These are phyloP conservation scores for Mrakia hoshinonis DNA, from an alignment of 768 basidiomycete genomes.

Conservation along the genomic window DNA sequence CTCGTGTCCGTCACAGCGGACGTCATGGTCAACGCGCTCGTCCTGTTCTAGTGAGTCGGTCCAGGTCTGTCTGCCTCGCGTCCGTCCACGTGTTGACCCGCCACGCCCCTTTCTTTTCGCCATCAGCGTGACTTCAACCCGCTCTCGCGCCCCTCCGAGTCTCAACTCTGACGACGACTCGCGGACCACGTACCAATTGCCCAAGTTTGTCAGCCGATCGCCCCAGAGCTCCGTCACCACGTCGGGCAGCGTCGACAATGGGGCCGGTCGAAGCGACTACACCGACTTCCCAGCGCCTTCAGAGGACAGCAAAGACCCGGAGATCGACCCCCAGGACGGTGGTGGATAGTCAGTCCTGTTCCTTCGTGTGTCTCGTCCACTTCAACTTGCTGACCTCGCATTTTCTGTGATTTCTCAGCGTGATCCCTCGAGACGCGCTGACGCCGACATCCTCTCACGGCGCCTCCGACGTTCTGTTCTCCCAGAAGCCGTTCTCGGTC, in stretches of 20 bases:
- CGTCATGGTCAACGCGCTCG: constrained; percentile 46
- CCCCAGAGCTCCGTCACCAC: not conserved
- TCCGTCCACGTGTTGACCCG: not conserved
- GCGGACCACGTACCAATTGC: not conserved
- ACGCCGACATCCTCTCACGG: not conserved
- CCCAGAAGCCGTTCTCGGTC: constrained; percentile 7
- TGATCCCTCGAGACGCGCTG: constrained; percentile 2
- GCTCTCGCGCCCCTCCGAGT: not conserved
- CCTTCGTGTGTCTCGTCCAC: not conserved
- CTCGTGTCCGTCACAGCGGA: constrained; percentile 31
- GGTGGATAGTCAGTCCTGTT: not conserved
- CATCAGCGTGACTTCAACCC: not conserved
- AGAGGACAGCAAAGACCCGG: not conserved
- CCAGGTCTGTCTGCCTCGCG: not conserved
- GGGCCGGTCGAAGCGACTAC: not conserved
- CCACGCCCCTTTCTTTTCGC: too few species aligned
- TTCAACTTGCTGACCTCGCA: not conserved
- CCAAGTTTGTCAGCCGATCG: not conserved
- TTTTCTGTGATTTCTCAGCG: not conserved
- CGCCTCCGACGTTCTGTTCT: not conserved
- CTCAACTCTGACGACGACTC: not conserved
- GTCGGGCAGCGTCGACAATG: not conserved
- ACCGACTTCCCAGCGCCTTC: constrained; percentile 9
- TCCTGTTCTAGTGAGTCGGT: constrained; percentile 46
- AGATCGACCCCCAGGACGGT: not conserved